Base-by-base conservation (phyloP, 495 filamentous ascomycete genomes). In the Clavariopsis aquatica region DNA sequence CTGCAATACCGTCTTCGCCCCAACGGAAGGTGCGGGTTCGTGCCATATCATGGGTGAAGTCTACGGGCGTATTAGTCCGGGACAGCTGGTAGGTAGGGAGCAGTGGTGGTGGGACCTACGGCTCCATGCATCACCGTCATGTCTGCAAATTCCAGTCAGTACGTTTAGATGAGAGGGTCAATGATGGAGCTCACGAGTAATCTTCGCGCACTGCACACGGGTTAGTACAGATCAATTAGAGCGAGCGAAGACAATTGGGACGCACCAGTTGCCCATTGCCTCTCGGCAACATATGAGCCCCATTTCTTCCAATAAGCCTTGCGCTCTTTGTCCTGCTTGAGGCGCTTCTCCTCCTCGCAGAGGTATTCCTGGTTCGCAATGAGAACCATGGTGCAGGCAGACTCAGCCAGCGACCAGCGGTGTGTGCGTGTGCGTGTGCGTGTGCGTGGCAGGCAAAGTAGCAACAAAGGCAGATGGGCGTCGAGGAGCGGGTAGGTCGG, bases 1-100 rank as follows among this genome's bases (percentile, higher is more conserved):
- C 93, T 41, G 93, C 93, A 78, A 98, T 98, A 56, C 93, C 93
- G 73, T 98, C 93, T 71, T 98, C 93, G 62, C 93, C 93, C 93
- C 93, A 98, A 62, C 93, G 84, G 74, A 89, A 98, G 49, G 90
- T 83, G 72, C 93, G 83, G 46, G 90, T 93, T 69, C 91, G 85
- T 23, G 93, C 89, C 77, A 94, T 85, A 64, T 96, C 93, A 77
- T 97, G 92, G 9, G 91, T 85, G 74, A 98, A 97, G 80, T 98
- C 90, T 95, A 54, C 19, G 13, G 56, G 23, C 62, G 4, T 36
- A 36, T 66, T 52, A 60, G 55, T 46, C 29, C 36, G 23, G 10
- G 52, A 54, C 52, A 38, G 26, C 46, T 29, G 12, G 22, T 7
- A 52, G n/a, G n/a, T 56, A 46, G 45, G 22, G 43, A 24, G 13